Evolutionary conservation across 2,329 filamentous ascomycete genomes (phyloP).

Genomic region (Arthrobotrys iridis): DNA sequence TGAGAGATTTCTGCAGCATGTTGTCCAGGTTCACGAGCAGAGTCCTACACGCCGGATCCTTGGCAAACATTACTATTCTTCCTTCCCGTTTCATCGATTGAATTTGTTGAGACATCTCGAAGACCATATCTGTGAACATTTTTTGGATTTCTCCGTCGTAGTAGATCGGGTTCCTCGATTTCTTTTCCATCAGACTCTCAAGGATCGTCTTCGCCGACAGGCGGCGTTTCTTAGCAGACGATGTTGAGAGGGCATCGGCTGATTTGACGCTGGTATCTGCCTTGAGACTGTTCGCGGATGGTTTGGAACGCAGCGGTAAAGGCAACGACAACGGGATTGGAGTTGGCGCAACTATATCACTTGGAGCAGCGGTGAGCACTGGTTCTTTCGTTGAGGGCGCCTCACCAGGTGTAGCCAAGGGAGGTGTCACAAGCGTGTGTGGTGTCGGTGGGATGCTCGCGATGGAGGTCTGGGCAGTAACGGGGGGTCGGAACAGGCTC

Average conservation of each 20-base stretch:
- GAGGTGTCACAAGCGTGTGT: slow-evolving; percentile 27
- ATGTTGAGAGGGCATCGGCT: slow-evolving; percentile 31
- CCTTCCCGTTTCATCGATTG: slow-evolving; percentile 51
- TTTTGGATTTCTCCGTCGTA: slow-evolving; percentile 52
- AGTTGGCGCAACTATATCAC: slow-evolving; percentile 12
- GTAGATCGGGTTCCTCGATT: slow-evolving; percentile 45
- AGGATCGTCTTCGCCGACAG: slow-evolving; percentile 50
- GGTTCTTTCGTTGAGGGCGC: slow-evolving; percentile 5
- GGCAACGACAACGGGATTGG: background rate
- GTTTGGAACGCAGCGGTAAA: slow-evolving; percentile 1
- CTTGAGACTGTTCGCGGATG: slow-evolving; percentile 19
- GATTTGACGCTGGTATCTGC: slow-evolving; percentile 42
- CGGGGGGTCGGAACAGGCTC: background rate
- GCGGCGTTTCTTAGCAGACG: slow-evolving; percentile 46
- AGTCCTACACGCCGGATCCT: slow-evolving; percentile 43
- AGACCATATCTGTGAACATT: slow-evolving; percentile 51
- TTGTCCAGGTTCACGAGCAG: slow-evolving; percentile 39
- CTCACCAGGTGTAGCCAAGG: slow-evolving; percentile 19
- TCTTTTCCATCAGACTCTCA: slow-evolving; percentile 53
- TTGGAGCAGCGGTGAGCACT: background rate
- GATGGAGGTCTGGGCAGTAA: slow-evolving; percentile 2
- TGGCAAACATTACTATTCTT: slow-evolving; percentile 54
- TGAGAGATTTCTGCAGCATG: slow-evolving; percentile 47
- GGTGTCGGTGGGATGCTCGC: slow-evolving; percentile 27
- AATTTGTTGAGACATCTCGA: slow-evolving; percentile 53